Percentiles rank a stretch among this genome's conserved stretches.
phyloP scores from a whole-genome alignment of 2,329 filamentous ascomycete species.

The Gremmenia infestans region DNA sequence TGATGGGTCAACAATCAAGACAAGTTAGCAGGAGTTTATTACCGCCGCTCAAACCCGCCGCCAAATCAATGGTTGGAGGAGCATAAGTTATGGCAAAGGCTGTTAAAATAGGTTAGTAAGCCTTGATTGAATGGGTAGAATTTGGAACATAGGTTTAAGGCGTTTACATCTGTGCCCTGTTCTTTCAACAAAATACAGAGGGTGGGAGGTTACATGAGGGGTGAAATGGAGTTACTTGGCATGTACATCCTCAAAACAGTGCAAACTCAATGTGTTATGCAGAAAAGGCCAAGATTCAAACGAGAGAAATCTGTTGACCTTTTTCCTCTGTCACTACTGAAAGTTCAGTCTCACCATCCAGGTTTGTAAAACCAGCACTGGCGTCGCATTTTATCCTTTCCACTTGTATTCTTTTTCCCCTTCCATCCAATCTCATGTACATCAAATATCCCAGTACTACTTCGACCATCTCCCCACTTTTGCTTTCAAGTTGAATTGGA shows the following conservation, averaged over 20 bases:
- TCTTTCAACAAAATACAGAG: neutral
- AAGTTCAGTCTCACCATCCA: too few species aligned
- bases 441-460: too few species aligned
- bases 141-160: neutral
- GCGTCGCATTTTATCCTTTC: too few species aligned
- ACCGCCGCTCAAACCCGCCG: slow-evolving; percentile 34
- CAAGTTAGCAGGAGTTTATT: slow-evolving; percentile 43
- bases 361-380: too few species aligned
- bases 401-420: too few species aligned
- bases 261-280: neutral
- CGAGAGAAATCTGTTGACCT: too few species aligned
- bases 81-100: slow-evolving; percentile 12
- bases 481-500: too few species aligned
- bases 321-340: too few species aligned
- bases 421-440: too few species aligned
- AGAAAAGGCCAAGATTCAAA: neutral
- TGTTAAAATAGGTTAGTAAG: slow-evolving; percentile 11
- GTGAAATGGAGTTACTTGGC: neutral
- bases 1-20: slow-evolving; percentile 73
- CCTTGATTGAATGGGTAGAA: slow-evolving; percentile 6
- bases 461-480: too few species aligned
- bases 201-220: neutral
- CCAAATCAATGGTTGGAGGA: slow-evolving; percentile 16
- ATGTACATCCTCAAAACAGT: neutral
- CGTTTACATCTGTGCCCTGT: neutral